phyloP scores from a whole-genome alignment of 2,329 filamentous ascomycete genomes.

The Aureobasidium sp. region DNA sequence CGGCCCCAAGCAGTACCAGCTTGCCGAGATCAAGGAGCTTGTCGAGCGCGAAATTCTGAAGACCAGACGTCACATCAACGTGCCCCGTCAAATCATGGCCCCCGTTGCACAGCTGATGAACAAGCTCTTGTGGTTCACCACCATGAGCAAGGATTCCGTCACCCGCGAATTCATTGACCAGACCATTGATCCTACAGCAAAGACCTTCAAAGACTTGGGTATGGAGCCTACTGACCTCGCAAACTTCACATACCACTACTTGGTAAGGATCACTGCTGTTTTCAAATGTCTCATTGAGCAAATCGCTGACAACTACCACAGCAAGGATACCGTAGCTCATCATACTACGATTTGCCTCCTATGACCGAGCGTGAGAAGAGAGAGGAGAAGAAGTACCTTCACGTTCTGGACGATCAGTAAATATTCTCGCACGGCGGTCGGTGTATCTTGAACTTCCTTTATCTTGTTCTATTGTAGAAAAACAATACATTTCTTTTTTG shows the following conservation, averaged over 20 bases:
- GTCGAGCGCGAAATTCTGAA: conserved; percentile 92
- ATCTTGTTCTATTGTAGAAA: conserved; percentile 8
- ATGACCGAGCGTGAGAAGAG: conserved; percentile 89
- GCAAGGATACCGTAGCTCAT: conserved; percentile 84
- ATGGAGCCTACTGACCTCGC: conserved; percentile 84
- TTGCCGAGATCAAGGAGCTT: conserved; percentile 75
- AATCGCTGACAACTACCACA: conserved; percentile 39
- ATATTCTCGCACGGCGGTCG: conserved; percentile 15
- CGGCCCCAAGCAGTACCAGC: conserved; percentile 87
- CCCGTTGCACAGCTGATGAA: conserved; percentile 69
- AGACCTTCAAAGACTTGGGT: conserved; percentile 89
- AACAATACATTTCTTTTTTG: conserved; percentile 1
- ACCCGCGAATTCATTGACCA: conserved; percentile 93
- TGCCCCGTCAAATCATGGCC: conserved; percentile 75
- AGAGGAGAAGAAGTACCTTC: conserved; percentile 94
- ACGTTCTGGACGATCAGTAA: conserved; percentile 84
- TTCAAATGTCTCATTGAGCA: conserved; percentile 19
- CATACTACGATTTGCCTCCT: conserved; percentile 88
- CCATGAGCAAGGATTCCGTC: conserved; percentile 73
- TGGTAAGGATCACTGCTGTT: conserved; percentile 57
- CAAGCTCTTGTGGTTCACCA: conserved; percentile 81
- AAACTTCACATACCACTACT: conserved; percentile 85
- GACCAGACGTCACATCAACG: conserved; percentile 80
- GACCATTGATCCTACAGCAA: conserved; percentile 78
- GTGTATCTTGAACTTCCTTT: not conserved